phyloP scores from a whole-genome alignment of 2,329 filamentous ascomycete genomes.

The Penicillium sp. region DNA sequence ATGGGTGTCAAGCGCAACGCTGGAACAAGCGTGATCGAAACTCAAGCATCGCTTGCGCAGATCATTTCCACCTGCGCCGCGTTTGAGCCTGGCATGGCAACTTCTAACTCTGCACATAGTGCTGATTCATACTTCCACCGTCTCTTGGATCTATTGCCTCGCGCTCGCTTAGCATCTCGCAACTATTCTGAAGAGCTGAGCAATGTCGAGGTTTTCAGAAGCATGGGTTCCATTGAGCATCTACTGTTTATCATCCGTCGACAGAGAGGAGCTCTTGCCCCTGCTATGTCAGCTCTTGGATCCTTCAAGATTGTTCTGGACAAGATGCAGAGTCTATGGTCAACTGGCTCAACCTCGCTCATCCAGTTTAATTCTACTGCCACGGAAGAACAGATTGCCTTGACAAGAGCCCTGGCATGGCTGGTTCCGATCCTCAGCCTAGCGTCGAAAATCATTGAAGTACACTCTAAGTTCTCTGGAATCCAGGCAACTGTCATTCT shows the following conservation, averaged over 20 bases:
- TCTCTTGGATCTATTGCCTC: slow-evolving; percentile 72
- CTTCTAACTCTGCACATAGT: slow-evolving; percentile 37
- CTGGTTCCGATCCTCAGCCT: slow-evolving; percentile 70
- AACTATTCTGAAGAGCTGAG: slow-evolving; percentile 87
- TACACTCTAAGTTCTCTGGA: slow-evolving; percentile 69
- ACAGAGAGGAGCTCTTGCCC: slow-evolving; percentile 43
- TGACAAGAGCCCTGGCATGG: slow-evolving; percentile 57
- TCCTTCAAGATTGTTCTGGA: slow-evolving; percentile 34
- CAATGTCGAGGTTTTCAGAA: slow-evolving; percentile 75
- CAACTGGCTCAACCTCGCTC: slow-evolving; percentile 29
- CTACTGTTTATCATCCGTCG: slow-evolving; percentile 62
- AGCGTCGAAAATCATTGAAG: slow-evolving; percentile 63
- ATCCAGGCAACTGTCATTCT: slow-evolving; percentile 53
- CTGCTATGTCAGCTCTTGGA: slow-evolving; percentile 34
- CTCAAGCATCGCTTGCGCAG: slow-evolving; percentile 71
- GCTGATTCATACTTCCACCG: slow-evolving; percentile 79
- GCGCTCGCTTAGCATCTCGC: slow-evolving; percentile 67
- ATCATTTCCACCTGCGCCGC: slow-evolving; percentile 66
- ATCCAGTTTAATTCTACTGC: slow-evolving; percentile 22
- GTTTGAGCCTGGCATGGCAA: slow-evolving; percentile 34
- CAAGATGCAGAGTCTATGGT: slow-evolving; percentile 41
- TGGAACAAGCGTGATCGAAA: slow-evolving; percentile 70
- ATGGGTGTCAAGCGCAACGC: slow-evolving; percentile 92
- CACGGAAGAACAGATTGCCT: slow-evolving; percentile 22
- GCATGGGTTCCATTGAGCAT: slow-evolving; percentile 84